These are phyloP conservation scores for Alternaria metachromatica DNA, from an alignment of 2,329 filamentous ascomycete genomes.

Conservation along the genomic window DNA sequence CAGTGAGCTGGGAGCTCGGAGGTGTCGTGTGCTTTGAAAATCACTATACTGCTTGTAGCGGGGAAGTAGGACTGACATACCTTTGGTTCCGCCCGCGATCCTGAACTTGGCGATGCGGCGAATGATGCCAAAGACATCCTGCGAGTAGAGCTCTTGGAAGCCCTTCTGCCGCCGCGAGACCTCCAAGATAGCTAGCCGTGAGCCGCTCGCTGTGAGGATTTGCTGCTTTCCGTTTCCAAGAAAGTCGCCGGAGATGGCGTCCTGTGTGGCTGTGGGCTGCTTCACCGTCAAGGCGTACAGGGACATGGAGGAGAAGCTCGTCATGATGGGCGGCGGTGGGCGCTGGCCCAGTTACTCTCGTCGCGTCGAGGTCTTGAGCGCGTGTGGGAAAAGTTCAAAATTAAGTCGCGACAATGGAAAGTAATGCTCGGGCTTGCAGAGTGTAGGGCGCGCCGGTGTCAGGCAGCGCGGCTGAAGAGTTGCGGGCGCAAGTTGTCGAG, in stretches of 20 bases:
- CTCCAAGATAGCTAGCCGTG: conserved; percentile 84
- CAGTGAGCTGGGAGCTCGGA: conserved; percentile 30
- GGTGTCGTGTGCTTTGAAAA: conserved; percentile 50
- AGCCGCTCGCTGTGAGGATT: conserved; percentile 92
- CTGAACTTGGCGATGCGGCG: conserved; percentile 87
- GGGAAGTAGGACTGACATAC: conserved; percentile 63
- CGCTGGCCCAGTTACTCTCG: conserved; percentile 35
- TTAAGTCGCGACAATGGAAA: background rate
- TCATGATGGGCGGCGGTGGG: conserved; percentile 68
- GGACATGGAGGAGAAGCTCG: conserved; percentile 98
- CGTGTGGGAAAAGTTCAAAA: background rate
- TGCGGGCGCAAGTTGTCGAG: conserved; percentile 3
- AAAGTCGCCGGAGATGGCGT: conserved; percentile 94
- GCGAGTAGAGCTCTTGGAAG: conserved; percentile 82
- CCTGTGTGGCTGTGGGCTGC: conserved; percentile 84
- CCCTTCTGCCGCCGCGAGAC: conserved; percentile 86
- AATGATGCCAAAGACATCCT: conserved; percentile 96
- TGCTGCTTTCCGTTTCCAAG: conserved; percentile 96
- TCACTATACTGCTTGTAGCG: conserved; percentile 56
- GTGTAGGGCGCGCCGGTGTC: conserved; percentile 6
- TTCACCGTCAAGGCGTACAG: conserved; percentile 97
- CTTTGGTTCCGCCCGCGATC: conserved; percentile 92
- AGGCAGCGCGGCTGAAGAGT: conserved; percentile 6
- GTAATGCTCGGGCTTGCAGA: background rate
- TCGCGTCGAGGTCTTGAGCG: conserved; percentile 17